Percentiles rank a stretch among this genome's conserved stretches.
These are phyloP conservation scores for Parastagonospora nodorum DNA, from an alignment of 2,329 filamentous ascomycete genomes.

Conservation along the genomic window DNA sequence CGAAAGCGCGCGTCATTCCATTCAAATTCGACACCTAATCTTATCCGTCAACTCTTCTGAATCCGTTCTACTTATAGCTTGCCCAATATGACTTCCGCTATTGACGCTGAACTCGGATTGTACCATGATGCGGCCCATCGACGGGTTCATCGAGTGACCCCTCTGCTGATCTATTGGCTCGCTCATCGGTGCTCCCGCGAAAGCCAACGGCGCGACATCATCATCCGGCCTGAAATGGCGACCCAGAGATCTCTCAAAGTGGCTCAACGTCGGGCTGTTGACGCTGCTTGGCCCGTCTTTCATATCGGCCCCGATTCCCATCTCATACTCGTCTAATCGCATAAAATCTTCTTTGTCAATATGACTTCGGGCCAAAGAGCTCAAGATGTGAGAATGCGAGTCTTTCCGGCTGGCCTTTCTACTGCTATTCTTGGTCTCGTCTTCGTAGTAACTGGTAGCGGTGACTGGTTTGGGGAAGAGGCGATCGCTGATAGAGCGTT, in stretches of 20 bases:
- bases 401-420: background rate
- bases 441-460: background rate
- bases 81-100: background rate
- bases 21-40: background rate
- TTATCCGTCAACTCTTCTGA: background rate
- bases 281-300: background rate
- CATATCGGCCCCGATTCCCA: background rate
- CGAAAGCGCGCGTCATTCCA: background rate
- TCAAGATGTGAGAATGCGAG: background rate
- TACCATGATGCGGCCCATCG: background rate
- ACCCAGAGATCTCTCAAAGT: background rate
- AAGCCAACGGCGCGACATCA: background rate
- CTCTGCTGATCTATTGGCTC: background rate
- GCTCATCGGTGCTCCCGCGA: background rate
- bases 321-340: slow-evolving; percentile 2
- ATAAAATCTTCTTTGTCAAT: slow-evolving; percentile 5
- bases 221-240: background rate
- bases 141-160: background rate
- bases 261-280: background rate
- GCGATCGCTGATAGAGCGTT: slow-evolving; percentile 8
- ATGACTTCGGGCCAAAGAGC: background rate
- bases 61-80: background rate
- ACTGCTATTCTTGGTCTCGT: background rate
- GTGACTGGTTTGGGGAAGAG: slow-evolving; percentile 2
- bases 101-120: slow-evolving; percentile 2